phyloP scores from a whole-genome alignment of 495 filamentous ascomycete genomes.

The Penicillium daleae region DNA sequence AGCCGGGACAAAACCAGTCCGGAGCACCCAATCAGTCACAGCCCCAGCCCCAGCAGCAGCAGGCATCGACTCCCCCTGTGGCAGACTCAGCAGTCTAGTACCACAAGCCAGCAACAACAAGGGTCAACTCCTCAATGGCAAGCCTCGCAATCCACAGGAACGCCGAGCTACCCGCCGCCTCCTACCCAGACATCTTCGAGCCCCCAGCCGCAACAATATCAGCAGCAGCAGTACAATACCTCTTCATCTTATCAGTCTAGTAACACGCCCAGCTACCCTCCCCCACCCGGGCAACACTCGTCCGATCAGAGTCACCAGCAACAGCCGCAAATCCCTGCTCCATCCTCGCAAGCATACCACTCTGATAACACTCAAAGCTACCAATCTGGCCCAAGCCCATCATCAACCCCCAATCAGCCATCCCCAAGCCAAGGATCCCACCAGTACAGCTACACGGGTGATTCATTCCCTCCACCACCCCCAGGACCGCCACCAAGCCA shows the following conservation, averaged over 20 bases:
- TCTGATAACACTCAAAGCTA: slow-evolving; percentile 3
- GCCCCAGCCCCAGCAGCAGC: slow-evolving; percentile 16
- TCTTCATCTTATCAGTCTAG: slow-evolving; percentile 11
- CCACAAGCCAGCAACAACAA: slow-evolving; percentile 17
- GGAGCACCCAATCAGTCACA: slow-evolving; percentile 3
- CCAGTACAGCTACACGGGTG: slow-evolving; percentile 43
- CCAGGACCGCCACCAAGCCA: slow-evolving; percentile 37
- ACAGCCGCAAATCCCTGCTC: not conserved
- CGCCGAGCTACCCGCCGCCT: slow-evolving; percentile 15
- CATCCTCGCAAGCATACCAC: slow-evolving; percentile 15
- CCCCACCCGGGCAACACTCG: slow-evolving; percentile 12
- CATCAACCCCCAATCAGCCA: not conserved
- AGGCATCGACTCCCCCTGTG: slow-evolving; percentile 9
- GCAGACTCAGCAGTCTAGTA: not conserved
- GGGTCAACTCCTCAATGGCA: slow-evolving; percentile 13
- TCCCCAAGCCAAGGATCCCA: slow-evolving; percentile 15
- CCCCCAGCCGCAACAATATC: slow-evolving; percentile 19
- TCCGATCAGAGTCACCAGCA: slow-evolving; percentile 19
- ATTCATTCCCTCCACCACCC: slow-evolving; percentile 52
- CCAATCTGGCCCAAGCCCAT: slow-evolving; percentile 9
- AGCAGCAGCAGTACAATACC: slow-evolving; percentile 7
- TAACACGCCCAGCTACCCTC: not conserved
- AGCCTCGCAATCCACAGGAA: slow-evolving; percentile 8
- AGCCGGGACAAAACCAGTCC: slow-evolving; percentile 10
- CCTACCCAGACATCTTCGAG: slow-evolving; percentile 17